Evolutionary conservation across 345 rosid genomes (phyloP).

Genomic region (Syzygium grande): DNA sequence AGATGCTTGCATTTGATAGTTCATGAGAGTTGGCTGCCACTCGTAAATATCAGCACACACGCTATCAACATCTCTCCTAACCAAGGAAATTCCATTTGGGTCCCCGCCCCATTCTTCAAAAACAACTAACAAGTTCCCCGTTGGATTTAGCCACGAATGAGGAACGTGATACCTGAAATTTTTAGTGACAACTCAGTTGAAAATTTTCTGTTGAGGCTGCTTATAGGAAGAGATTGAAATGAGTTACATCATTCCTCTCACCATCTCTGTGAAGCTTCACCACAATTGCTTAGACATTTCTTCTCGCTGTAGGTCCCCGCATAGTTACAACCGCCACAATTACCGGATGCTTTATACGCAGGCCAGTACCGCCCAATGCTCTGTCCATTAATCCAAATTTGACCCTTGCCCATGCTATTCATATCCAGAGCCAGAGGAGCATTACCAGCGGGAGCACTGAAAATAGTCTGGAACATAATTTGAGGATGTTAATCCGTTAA

Average conservation of each 20-base stretch:
- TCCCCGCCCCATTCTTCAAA: constrained; percentile 99
- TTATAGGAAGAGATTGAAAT: background rate
- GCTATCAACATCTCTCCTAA: constrained; percentile 73
- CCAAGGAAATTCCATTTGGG: constrained; percentile 76
- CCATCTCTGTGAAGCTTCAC: constrained; percentile 97
- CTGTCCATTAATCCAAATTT: constrained; percentile 46
- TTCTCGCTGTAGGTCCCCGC: constrained; percentile 65
- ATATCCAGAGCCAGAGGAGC: constrained; percentile 38
- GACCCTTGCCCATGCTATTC: constrained; percentile 55
- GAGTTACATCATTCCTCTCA: constrained; percentile 8
- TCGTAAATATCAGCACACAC: constrained; percentile 87
- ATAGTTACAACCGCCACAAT: constrained; percentile 42
- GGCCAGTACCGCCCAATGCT: constrained; percentile 48
- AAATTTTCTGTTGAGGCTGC: background rate
- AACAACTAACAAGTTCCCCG: constrained; percentile 81
- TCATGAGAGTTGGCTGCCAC: constrained; percentile 93
- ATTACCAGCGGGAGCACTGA: constrained; percentile 39
- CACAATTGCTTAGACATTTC: constrained; percentile 79
- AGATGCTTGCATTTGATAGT: constrained; percentile 73
- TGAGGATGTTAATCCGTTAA: background rate
- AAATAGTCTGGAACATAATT: constrained; percentile 21
- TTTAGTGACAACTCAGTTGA: background rate
- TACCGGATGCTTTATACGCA: constrained; percentile 34
- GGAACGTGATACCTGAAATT: constrained; percentile 84
- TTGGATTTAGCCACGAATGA: constrained; percentile 84